Base-by-base conservation (phyloP, 257 asterid genomes). In the Paulownia fortunei region DNA sequence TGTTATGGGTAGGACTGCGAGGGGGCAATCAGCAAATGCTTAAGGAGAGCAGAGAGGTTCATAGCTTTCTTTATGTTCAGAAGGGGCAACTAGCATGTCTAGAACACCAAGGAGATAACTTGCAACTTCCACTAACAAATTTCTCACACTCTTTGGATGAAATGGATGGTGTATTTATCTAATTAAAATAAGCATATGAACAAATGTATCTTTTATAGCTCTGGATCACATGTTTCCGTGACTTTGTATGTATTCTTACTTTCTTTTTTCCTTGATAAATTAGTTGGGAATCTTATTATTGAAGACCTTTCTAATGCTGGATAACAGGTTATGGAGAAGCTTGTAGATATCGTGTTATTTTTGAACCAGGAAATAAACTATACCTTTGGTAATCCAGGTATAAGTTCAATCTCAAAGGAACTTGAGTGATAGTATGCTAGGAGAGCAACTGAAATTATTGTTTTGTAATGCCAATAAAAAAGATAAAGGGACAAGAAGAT, bases 281-380 rank as follows among this genome's bases (percentile, higher is more conserved):
- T 42, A 27, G 11, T 34, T 21, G 6, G 30, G 16, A 58, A 24
- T 72, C 59, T 54, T 76, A 24, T 3, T 37, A 18, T 41, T 66
- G 42, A 79, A 66, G 66, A 44, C 32, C 67, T 69, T 11, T 72
- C 65, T 56, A 55, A 23, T 79, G 70, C 34, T 76, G 80, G 73
- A 82, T 76, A 70, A 52, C 88, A 92, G 96, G 88, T 90, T 46
- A 89, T 92, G 93, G 94, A 80, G 86, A 90, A 88, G 81, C 96
- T 92, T 62, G 94, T 92, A 76, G 97, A 92, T 79, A 83, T 88
- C 59, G 96, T 84, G 73, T 82, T 90, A 58, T 92, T 87, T 76
- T 80, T 92, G 82, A 92, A 92, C 79, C 90, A 81, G 85, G 96
- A 92, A 82, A 88, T 92, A 79, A 86, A 80, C 81, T 42, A 81